Base-by-base conservation (phyloP, 768 basidiomycete genomes). In the Pilatotrama ljubarskyi region DNA sequence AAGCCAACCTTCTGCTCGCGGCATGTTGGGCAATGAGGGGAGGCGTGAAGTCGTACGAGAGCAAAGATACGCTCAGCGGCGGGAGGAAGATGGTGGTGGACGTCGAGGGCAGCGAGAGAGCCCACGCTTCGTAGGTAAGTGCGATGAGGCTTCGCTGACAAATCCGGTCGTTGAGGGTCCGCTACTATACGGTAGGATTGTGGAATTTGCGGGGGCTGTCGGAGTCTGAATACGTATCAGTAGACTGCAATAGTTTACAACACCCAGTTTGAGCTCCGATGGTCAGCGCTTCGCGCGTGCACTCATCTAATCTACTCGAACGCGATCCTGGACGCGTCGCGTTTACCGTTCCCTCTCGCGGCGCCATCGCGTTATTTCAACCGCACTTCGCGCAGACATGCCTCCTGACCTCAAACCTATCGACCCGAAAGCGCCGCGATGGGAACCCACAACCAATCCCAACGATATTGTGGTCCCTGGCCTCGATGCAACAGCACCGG, bases 1-100 rank as follows among this genome's bases (percentile, higher is more conserved):
- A 17, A 24, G 49, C 74, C 32, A 65, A 86, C 90, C 90, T 90
- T 91, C 90, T 68, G 90, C 90, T 58, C 90, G 89, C 60, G 90
- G 91, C 90, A 93, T 93, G 58, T 0, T 76, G 78, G 63, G 29
- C 56, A 60, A 38, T 15, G 9, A 25, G 1, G 18, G 3, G 20
- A 11, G 29, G 10, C 15, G 17, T 6, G 1, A 22, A 25, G 26
- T 46, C 36, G 14, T 24, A 24, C 1, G 20, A 22, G 26, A 6
- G 15, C 5, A 13, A 38, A 32, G 25, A 24, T 13, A 40, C 15
- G 43, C 14, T 40, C 14, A 46, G 41, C 20, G 20, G 38, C 41
- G n/a, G 8, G 36, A 10, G 38, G 36, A 25, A 3, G 37, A 35
- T 58, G 56, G 20, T 20, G 46, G 38, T 24, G 25, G 47, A 51